A percentile compares a stretch with the other conserved stretches of the same genome.
phyloP scores from a whole-genome alignment of 1,139 yeast genomes.

The Ashbya aceris region DNA sequence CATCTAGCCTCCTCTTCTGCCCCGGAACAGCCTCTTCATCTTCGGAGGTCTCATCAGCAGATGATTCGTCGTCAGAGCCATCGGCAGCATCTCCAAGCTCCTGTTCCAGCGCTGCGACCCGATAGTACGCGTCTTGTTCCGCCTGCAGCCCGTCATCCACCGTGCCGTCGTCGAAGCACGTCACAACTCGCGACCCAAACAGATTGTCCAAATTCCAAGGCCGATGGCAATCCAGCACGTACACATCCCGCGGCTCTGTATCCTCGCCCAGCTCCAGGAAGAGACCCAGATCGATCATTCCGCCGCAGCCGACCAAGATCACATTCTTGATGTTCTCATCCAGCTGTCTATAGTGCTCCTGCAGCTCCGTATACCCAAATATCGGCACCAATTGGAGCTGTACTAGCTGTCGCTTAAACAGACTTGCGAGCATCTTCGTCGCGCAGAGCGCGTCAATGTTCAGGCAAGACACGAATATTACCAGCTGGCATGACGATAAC shows the following conservation, averaged over 20 bases:
- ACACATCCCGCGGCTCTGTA: conserved; percentile 44
- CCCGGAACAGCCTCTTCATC: conserved; percentile 22
- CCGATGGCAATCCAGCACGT: conserved; percentile 82
- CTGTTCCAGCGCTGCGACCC: conserved; percentile 35
- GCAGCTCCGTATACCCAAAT: conserved; percentile 82
- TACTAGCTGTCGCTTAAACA: conserved; percentile 71
- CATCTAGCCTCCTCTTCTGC: conserved; percentile 24
- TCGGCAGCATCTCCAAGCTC: conserved; percentile 23
- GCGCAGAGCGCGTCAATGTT: conserved; percentile 92
- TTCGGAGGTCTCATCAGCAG: conserved; percentile 31
- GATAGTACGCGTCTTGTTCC: conserved; percentile 49
- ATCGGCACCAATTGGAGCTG: conserved; percentile 88
- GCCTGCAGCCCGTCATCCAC: conserved; percentile 46
- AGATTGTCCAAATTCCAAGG: conserved; percentile 95
- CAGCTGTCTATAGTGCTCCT: conserved; percentile 48
- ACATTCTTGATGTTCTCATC: conserved; percentile 76
- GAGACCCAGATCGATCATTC: conserved; percentile 75
- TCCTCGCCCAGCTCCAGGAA: conserved; percentile 61
- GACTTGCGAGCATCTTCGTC: conserved; percentile 60
- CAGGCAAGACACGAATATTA: conserved; percentile 81
- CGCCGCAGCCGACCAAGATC: conserved; percentile 88
- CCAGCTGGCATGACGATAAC: conserved; percentile 83
- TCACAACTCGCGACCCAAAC: conserved; percentile 72
- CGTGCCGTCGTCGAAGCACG: conserved; percentile 83
- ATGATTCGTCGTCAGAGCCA: conserved; percentile 25